phyloP scores from a whole-genome alignment of 164 flowering plant species.

The Nymphaea thermarum region DNA sequence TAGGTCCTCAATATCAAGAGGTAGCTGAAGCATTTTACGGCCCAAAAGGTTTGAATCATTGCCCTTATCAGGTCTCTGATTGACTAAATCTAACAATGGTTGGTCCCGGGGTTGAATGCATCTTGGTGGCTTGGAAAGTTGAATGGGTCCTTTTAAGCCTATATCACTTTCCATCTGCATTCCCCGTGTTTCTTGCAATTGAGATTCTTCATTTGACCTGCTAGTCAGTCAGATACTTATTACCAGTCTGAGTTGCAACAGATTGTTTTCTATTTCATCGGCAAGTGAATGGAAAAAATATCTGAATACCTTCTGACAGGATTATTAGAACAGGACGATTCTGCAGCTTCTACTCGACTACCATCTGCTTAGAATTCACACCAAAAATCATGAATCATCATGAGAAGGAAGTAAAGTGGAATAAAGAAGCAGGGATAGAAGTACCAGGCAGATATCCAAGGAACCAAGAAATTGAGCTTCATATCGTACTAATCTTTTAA shows the following conservation, averaged over 20 bases:
- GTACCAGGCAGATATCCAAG: too few species aligned
- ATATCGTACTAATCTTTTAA: too few species aligned
- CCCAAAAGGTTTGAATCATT: conserved; percentile 25
- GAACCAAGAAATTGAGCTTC: too few species aligned
- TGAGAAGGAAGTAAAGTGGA: too few species aligned
- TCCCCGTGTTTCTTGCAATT: too few species aligned
- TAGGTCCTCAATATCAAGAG: conserved; percentile 64
- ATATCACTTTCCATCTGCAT: conserved; percentile 1
- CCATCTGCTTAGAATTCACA: neutral
- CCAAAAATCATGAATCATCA: neutral
- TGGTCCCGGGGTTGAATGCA: conserved; percentile 20
- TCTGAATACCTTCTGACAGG: conserved; percentile 17
- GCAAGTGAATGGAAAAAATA: neutral
- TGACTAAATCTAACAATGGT: conserved; percentile 13
- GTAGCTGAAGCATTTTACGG: conserved; percentile 21
- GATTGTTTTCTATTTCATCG: neutral
- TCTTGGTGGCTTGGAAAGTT: conserved; percentile 20
- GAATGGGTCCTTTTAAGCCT: conserved; percentile 13
- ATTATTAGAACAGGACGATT: conserved; percentile 21
- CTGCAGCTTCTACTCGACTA: conserved; percentile 27
- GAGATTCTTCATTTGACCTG: neutral
- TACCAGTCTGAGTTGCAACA: neutral
- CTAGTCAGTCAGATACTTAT: neutral
- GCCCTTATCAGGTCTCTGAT: conserved; percentile 19
- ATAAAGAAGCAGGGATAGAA: too few species aligned